A percentile compares a stretch with the other conserved stretches of the same genome.
phyloP scores from a whole-genome alignment of 1,284 basidiomycete species.

The Fomitiporia mediterranea region DNA sequence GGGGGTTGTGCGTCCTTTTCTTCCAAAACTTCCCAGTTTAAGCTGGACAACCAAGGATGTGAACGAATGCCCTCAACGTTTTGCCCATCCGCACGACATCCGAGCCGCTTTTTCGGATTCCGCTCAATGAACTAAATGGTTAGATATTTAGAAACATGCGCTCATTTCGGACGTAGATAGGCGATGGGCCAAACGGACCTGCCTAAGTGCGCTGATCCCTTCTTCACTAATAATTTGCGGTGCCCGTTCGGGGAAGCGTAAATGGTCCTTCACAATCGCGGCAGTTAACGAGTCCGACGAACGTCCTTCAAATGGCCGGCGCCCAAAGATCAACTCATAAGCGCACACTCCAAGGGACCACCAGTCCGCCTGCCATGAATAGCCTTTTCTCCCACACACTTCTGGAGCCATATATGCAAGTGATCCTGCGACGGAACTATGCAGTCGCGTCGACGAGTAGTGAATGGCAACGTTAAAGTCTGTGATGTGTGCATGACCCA shows the following conservation, averaged over 20 bases:
- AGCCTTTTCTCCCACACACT: slow-evolving; percentile 72
- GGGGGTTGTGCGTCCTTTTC: slow-evolving; percentile 77
- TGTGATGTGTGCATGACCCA: slow-evolving; percentile 93
- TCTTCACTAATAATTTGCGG: slow-evolving; percentile 35
- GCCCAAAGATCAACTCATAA: slow-evolving; percentile 86
- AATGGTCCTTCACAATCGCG: slow-evolving; percentile 67
- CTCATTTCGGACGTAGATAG: slow-evolving; percentile 15
- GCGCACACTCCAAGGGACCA: slow-evolving; percentile 91
- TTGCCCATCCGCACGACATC: slow-evolving; percentile 61
- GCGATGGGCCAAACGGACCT: slow-evolving; percentile 23
- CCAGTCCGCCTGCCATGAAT: slow-evolving; percentile 90
- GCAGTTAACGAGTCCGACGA: slow-evolving; percentile 81
- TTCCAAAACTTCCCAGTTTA: slow-evolving; percentile 80
- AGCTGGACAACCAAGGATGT: slow-evolving; percentile 81
- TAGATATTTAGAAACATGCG: slow-evolving; percentile 25
- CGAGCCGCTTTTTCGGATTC: slow-evolving; percentile 75
- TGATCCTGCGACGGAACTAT: slow-evolving; percentile 91
- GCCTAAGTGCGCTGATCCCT: slow-evolving; percentile 33
- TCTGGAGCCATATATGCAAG: slow-evolving; percentile 99
- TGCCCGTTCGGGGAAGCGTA: slow-evolving; percentile 59
- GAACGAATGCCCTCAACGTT: slow-evolving; percentile 72
- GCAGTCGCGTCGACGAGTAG: slow-evolving; percentile 79
- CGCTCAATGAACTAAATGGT: slow-evolving; percentile 74
- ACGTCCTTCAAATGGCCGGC: slow-evolving; percentile 86
- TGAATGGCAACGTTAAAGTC: slow-evolving; percentile 99